Conservation (phyloP, 169 alveolate species). For the Plasmodium vivax region DNA sequence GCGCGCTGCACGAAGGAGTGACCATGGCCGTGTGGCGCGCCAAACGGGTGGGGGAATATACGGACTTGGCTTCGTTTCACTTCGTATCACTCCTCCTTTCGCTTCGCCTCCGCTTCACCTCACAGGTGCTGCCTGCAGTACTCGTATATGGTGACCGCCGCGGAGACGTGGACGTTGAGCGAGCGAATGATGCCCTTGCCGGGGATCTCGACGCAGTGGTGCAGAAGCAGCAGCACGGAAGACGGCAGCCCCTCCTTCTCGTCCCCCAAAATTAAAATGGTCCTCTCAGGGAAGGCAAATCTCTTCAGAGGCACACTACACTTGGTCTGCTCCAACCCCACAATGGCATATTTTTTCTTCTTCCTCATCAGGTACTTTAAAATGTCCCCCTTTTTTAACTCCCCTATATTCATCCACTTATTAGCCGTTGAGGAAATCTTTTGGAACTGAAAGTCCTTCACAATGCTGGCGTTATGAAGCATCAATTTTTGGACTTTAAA, state of each 20-base stretch:
- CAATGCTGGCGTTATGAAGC: constrained; percentile 75
- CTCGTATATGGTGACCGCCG: constrained; percentile 91
- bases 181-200: constrained; percentile 91
- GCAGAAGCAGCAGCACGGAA: constrained; percentile 85
- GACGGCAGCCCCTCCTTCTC: constrained; percentile 95
- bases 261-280: constrained; percentile 90
- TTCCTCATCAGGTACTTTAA: constrained; percentile 79
- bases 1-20: neutral
- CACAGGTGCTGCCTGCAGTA: constrained; percentile 85
- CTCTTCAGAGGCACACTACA: constrained; percentile 82
- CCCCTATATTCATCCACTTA: constrained; percentile 91
- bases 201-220: constrained; percentile 92
- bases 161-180: constrained; percentile 95
- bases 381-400: constrained; percentile 79
- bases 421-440: constrained; percentile 92
- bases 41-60: neutral
- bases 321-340: constrained; percentile 93
- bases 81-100: neutral
- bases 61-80: neutral
- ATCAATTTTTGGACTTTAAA: constrained; percentile 84
- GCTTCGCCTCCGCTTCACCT: neutral
- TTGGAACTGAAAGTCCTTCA: constrained; percentile 85
- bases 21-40: neutral
- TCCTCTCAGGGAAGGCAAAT: constrained; percentile 87
- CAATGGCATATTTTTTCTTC: constrained; percentile 86